Conservation (phyloP, 2,329 filamentous ascomycete species). For the Escovopsis sp. region DNA sequence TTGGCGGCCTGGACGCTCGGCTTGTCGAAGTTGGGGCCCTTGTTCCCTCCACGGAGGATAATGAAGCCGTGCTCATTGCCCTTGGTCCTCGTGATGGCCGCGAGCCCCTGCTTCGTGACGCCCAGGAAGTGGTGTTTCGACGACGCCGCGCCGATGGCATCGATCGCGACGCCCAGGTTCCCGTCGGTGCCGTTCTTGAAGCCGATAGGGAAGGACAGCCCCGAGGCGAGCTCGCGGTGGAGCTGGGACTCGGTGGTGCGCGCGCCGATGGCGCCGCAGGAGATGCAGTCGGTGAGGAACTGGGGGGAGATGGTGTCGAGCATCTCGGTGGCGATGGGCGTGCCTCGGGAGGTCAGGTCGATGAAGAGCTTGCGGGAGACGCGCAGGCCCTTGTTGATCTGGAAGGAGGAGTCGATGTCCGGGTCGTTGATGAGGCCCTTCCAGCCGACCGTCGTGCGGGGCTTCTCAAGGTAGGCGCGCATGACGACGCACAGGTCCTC, state of each 20-base stretch:
- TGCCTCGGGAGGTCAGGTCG: slow-evolving; percentile 70
- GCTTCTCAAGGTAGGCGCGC: slow-evolving; percentile 98
- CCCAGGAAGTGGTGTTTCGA: slow-evolving; percentile 95
- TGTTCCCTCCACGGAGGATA: slow-evolving; percentile 80
- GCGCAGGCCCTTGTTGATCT: slow-evolving; percentile 96
- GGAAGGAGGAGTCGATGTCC: slow-evolving; percentile 90
- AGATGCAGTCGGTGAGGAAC: slow-evolving; percentile 92
- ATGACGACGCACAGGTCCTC: slow-evolving; percentile 85
- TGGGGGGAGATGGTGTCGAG: slow-evolving; percentile 96
- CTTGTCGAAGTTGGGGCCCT: slow-evolving; percentile 85
- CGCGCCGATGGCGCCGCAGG: slow-evolving; percentile 86
- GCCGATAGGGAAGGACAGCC: slow-evolving; percentile 90
- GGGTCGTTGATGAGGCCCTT: slow-evolving; percentile 99
- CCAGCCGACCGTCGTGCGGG: slow-evolving; percentile 94
- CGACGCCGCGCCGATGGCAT: slow-evolving; percentile 79
- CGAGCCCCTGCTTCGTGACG: slow-evolving; percentile 93
- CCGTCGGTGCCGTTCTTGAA: slow-evolving; percentile 99
- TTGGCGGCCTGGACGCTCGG: slow-evolving; percentile 67
- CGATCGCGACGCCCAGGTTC: slow-evolving; percentile 77
- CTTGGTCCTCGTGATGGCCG: slow-evolving; percentile 81
- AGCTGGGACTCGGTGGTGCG: slow-evolving; percentile 93
- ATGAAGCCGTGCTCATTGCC: slow-evolving; percentile 98
- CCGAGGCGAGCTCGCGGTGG: slow-evolving; percentile 88
- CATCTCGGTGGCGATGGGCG: slow-evolving; percentile 97
- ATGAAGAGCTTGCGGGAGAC: slow-evolving; percentile 88